phyloP scores from a whole-genome alignment of 257 asterid species.

The Solanum lycopersicoides region DNA sequence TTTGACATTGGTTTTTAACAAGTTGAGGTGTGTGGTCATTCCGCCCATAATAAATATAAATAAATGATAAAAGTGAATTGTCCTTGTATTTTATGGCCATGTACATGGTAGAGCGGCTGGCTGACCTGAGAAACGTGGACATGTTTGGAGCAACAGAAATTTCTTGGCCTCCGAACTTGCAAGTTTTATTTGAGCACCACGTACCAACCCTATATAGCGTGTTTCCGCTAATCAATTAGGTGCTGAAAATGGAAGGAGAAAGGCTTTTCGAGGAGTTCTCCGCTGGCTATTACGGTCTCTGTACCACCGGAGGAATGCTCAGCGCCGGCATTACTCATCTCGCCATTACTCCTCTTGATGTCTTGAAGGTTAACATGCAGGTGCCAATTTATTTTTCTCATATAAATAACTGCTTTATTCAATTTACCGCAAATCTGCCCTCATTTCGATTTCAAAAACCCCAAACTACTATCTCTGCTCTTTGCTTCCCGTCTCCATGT shows the following conservation, averaged over 20 bases:
- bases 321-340: constrained; percentile 35
- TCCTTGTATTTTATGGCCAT: too few relatives aligned
- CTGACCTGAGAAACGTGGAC: not conserved
- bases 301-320: constrained; percentile 30
- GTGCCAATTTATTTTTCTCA: not conserved
- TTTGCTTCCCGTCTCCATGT: not conserved
- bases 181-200: not conserved
- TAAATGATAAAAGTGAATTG: too few relatives aligned
- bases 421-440: too few relatives aligned
- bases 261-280: constrained; percentile 13
- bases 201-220: not conserved
- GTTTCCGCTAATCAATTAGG: not conserved
- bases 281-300: constrained; percentile 21
- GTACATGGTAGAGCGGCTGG: too few relatives aligned
- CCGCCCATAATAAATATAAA: too few relatives aligned
- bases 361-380: constrained; percentile 42
- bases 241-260: not conserved
- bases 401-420: too few relatives aligned
- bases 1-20: too few relatives aligned
- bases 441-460: not conserved
- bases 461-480: not conserved
- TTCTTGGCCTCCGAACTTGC: not conserved
- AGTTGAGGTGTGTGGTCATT: too few relatives aligned
- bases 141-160: not conserved
- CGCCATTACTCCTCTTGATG: constrained; percentile 34